Percentiles rank a stretch among this genome's conserved stretches.
phyloP scores from a whole-genome alignment of 2,329 filamentous ascomycete genomes.

The Sporothrix brunneoviolacea region DNA sequence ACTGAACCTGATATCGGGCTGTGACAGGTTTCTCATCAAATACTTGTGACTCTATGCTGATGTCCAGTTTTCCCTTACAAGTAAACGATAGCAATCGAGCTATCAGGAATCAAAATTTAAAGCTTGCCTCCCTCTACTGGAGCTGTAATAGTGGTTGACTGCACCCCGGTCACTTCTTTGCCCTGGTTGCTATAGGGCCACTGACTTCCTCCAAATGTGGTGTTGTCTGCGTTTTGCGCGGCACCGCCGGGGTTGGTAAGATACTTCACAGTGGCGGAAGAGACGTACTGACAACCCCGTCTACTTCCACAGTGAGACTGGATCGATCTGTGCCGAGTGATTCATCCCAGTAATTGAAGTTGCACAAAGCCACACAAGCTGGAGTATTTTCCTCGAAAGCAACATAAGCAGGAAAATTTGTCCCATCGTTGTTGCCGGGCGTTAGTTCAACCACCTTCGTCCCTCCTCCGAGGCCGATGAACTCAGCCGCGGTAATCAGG shows the following conservation, averaged over 20 bases:
- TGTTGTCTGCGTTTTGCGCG: background rate
- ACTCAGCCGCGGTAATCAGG: background rate
- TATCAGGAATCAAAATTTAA: background rate
- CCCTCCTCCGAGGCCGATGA: background rate
- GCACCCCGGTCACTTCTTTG: background rate
- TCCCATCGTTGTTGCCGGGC: slow-evolving; percentile 4
- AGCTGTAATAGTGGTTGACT: background rate
- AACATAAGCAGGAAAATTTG: background rate
- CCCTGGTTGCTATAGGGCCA: slow-evolving; percentile 1
- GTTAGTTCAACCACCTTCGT: slow-evolving; percentile 1
- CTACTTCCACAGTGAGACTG: too few species aligned
- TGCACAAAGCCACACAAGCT: background rate
- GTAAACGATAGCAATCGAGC: slow-evolving; percentile 1
- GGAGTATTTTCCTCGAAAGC: background rate
- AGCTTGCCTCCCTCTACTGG: background rate
- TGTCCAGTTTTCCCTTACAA: too few species aligned
- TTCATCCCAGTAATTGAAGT: slow-evolving; percentile 3
- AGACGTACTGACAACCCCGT: too few species aligned
- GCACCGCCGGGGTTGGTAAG: slow-evolving; percentile 4
- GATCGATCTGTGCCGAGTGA: background rate
- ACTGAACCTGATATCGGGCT: too few species aligned
- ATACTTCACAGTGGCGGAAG: slow-evolving; percentile 1
- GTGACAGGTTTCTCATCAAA: too few species aligned
- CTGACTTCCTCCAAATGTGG: slow-evolving; percentile 6
- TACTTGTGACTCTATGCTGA: too few species aligned